Evolutionary conservation across 495 filamentous ascomycete species (phyloP).

Genomic region (Penicillium lividum): DNA sequence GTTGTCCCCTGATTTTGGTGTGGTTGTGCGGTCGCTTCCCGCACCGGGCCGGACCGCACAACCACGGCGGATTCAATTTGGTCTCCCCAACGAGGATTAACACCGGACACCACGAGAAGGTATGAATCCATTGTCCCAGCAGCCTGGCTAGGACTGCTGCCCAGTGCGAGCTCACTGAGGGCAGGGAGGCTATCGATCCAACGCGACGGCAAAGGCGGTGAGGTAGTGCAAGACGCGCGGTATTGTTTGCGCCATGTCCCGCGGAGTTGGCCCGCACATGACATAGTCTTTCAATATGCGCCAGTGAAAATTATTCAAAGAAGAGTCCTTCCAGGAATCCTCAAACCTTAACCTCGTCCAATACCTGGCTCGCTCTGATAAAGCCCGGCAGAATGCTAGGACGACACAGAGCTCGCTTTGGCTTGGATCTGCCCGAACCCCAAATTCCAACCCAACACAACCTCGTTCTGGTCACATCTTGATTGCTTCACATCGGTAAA

Average conservation of each 20-base stretch:
- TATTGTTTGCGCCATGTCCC: neutral
- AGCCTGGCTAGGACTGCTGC: no score
- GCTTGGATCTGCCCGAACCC: neutral
- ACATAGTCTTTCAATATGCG: neutral
- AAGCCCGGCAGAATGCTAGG: neutral
- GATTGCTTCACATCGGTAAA: neutral
- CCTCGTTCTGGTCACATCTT: neutral
- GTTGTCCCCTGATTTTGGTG: no score
- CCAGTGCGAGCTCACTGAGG: no score
- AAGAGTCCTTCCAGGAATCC: neutral
- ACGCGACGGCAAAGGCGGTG: conserved; percentile 2
- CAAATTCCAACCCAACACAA: neutral
- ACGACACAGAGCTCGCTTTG: no score
- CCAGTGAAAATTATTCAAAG: neutral
- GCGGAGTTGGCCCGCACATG: neutral
- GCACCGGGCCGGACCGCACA: no score
- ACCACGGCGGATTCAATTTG: no score
- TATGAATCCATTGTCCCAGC: no score
- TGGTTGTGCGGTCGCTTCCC: no score
- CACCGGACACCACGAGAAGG: no score
- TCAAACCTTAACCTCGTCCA: neutral
- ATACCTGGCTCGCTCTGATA: neutral
- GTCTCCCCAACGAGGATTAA: no score
- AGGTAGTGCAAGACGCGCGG: conserved; percentile 2
- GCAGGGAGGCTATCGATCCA: no score